phyloP scores from a whole-genome alignment of 768 basidiomycete species.

The Trametes gibbosa region DNA sequence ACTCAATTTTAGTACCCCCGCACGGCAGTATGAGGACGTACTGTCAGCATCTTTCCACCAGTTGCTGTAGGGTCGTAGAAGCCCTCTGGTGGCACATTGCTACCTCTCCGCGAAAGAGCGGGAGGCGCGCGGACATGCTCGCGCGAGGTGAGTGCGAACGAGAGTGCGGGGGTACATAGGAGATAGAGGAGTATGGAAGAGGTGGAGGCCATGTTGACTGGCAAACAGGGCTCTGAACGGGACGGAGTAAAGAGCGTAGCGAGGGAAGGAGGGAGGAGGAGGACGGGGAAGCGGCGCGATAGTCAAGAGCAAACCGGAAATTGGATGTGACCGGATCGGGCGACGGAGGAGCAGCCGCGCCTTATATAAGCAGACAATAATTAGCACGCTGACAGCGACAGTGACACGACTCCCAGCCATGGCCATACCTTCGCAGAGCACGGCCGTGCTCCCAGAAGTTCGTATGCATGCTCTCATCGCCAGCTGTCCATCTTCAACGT shows the following conservation, averaged over 20 bases:
- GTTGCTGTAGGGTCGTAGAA: slow-evolving; percentile 54
- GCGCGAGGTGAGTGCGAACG: slow-evolving; percentile 5
- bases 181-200: slow-evolving; percentile 30
- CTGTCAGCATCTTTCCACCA: slow-evolving; percentile 73
- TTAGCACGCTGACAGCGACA: not conserved
- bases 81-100: slow-evolving; percentile 46
- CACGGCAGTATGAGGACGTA: slow-evolving; percentile 35
- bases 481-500: no score
- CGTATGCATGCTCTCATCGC: no score
- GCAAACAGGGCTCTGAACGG: slow-evolving; percentile 15
- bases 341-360: not conserved
- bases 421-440: no score
- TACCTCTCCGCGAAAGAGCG: slow-evolving; percentile 24
- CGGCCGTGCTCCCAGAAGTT: no score
- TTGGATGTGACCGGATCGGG: slow-evolving; percentile 4
- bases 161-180: slow-evolving; percentile 30
- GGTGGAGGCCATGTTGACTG: slow-evolving; percentile 28
- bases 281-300: not conserved
- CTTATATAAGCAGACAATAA: slow-evolving; percentile 11
- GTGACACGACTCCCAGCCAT: no score
- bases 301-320: slow-evolving; percentile 18
- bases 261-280: not conserved
- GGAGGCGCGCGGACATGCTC: slow-evolving; percentile 17
- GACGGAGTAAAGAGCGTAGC: slow-evolving; percentile 11
- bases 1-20: not conserved